Evolutionary conservation across 228 moss, liverwort and hornwort genomes (phyloP), one percentile per base, ranked within the genome.

Genomic region (Sphagnum magellanicum): DNA sequence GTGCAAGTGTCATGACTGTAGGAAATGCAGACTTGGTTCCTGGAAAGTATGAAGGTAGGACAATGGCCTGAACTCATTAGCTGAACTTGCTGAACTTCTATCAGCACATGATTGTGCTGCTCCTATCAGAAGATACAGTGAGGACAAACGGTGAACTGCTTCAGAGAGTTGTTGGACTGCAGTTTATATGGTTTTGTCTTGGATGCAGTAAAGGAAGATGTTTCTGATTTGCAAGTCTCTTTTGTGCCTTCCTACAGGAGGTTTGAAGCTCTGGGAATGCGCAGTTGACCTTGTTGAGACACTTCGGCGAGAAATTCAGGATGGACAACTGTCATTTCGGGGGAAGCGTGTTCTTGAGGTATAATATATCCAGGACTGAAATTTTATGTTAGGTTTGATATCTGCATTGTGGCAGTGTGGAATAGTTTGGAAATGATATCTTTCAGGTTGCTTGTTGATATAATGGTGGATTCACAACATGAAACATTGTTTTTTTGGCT

Each of bases 321-420:
- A 97, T 73, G 96, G 91, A 12, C 93, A 91, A 66, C 78, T 97
- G 15, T 91, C 96, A 0, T 97, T 93, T 73, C 89, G 93, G 59
- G 91, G 96, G 64, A 97, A 93, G 74, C 88, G 91, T 74, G 91
- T 97, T 59, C 81, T 97, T 50, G 96, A 97, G 96, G 92, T 92
- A 82, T 8, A 4, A 32, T 32, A 32, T 32, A 32, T 32, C 32
- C 32, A 32, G 32, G 32, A 32, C 32, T 32, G 32, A 32, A 32
- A 32, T 32, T 2, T 32, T 32, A 32, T 32, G 32, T 32, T 32
- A 32, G 32, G 32, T 32, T 32, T 32, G 32, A 32, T 32, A 32
- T 32, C 32, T 32, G 3, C 32, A 32, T 32, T 32, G 32, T 32
- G 32, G 32, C 32, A 32, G 32, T 32, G 32, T 32, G 32, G 32